Conservation (phyloP, 73 alveolate species). For the Paramecium biaurelia region DNA sequence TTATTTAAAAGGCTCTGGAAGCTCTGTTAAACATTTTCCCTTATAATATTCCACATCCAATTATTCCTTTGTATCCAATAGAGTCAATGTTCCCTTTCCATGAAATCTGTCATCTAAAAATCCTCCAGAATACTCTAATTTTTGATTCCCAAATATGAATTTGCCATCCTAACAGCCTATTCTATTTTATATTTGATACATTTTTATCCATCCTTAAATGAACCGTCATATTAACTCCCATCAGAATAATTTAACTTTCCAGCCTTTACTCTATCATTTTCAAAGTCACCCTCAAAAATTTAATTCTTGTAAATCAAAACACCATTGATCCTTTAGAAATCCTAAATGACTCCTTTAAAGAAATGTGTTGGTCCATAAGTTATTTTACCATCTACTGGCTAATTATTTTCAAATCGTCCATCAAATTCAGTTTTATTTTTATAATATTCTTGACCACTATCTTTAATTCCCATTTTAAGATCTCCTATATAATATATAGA, state of each 20-base stretch:
- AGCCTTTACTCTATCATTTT: background rate
- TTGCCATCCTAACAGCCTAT: background rate
- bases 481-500: background rate
- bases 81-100: constrained; percentile 62
- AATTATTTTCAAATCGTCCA: background rate
- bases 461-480: background rate
- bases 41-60: background rate
- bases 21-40: constrained; percentile 5
- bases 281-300: background rate
- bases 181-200: background rate
- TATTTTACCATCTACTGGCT: background rate
- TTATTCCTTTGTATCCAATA: background rate
- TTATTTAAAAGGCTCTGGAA: background rate
- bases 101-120: constrained; percentile 49
- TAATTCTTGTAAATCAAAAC: background rate
- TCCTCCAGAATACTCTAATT: constrained; percentile 53
- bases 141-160: background rate
- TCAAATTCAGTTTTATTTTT: background rate
- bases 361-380: background rate
- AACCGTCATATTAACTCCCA: background rate
- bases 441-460: background rate
- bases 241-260: background rate
- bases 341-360: background rate
- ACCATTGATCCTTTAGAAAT: background rate
- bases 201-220: background rate